A percentile compares a stretch with the other conserved stretches of the same genome.
phyloP scores from a whole-genome alignment of 345 rosid species.

The Gossypium ekmanianum region DNA sequence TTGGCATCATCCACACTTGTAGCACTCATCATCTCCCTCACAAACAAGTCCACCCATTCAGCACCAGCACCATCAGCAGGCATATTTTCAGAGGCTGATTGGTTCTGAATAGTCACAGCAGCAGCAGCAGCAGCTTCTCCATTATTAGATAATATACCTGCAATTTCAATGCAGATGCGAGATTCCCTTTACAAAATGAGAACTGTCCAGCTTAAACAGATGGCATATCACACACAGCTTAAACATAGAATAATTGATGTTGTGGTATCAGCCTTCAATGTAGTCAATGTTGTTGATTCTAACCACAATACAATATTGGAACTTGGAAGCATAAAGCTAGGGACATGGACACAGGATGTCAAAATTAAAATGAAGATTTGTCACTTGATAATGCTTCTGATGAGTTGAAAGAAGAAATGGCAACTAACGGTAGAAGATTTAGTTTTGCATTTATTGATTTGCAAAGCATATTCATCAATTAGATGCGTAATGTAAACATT shows the following conservation, averaged over 20 bases:
- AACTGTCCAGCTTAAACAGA: background rate
- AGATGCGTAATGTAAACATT: background rate
- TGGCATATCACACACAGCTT: background rate
- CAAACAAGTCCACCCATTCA: constrained; percentile 78
- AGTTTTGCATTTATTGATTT: no score
- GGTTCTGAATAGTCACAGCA: constrained; percentile 22
- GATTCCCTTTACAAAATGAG: background rate
- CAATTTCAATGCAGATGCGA: constrained; percentile 2
- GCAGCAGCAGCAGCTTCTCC: constrained; percentile 20
- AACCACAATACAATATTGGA: background rate
- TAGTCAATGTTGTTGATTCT: background rate
- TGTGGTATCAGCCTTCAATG: background rate
- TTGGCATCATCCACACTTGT: constrained; percentile 62
- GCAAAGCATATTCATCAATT: no score
- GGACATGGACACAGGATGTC: background rate
- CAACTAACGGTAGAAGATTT: background rate
- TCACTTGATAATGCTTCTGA: background rate
- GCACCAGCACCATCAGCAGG: constrained; percentile 67
- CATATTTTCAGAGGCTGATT: constrained; percentile 23
- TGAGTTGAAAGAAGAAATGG: background rate
- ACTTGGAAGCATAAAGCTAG: background rate
- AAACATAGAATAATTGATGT: background rate
- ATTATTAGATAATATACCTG: constrained; percentile 24
- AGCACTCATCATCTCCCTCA: constrained; percentile 59
- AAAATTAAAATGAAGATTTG: background rate